Base-by-base conservation (phyloP, 768 basidiomycete genomes). In the Sporobolomyces phaffii region DNA sequence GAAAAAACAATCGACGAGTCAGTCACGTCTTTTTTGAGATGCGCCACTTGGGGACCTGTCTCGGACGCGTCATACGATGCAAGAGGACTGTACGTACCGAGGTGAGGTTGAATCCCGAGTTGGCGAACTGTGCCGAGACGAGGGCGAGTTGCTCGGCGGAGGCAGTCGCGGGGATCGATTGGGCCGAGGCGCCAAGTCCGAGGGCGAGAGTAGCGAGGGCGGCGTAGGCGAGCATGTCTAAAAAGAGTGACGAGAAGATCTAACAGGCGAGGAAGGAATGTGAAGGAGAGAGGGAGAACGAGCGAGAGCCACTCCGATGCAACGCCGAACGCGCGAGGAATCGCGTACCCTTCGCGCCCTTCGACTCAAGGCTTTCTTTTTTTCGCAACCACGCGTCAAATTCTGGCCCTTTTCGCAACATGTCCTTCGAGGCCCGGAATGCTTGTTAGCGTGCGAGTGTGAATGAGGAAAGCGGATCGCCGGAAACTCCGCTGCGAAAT, bases 151-250 rank as follows among this genome's bases (percentile, higher is more conserved):
- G 43, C 13, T 20, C 18, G 9, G 60, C 22, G 9, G 41, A n/a
- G 2, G 62, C 57, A 36, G 26, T 22, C 10, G 48, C 56, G 4
- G 66, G 59, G 47, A 60, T 47, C 34, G 61, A 59, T 51, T 68
- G 66, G 1, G 63, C 56, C 1, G 53, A 29, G 33, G 4, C 24
- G 40, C 28, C 43, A n/a, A 58, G 40, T 28, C 22, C 24, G 34
- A 64, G 43, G 20, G 48, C 36, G 57, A 62, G 40, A 13, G 53
- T 38, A 54, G 31, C 31, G 45, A 66, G 61, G 48, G 82, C 87
- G 8, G 84, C 85, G 68, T 81, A 87, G 44, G 79, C 85, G 8
- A 91, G 91, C 77, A 85, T 90, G n/a, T n/a, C n/a, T n/a, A n/a
- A n/a, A n/a, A n/a, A n/a, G 48, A 48, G 26, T 20, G 44, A 44